phyloP scores from a whole-genome alignment of 2,329 filamentous ascomycete species.

The Phialophora tarda region DNA sequence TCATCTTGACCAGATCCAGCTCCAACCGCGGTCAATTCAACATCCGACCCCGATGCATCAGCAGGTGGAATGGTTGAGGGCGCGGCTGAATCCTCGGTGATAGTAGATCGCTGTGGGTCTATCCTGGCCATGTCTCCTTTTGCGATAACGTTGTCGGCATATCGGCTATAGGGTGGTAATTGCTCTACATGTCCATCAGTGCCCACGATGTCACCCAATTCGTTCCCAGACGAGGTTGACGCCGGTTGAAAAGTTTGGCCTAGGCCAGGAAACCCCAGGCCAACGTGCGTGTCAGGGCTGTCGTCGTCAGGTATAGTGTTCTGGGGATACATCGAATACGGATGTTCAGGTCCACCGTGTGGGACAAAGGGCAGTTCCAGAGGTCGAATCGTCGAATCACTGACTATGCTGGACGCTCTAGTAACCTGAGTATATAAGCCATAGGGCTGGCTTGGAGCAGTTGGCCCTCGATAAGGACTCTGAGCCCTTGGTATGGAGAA shows the following conservation, averaged over 20 bases:
- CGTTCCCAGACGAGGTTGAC: conserved; percentile 73
- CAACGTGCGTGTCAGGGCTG: conserved; percentile 47
- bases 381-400: conserved; percentile 69
- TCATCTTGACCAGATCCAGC: conserved; percentile 38
- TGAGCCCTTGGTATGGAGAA: conserved; percentile 57
- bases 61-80: conserved; percentile 18
- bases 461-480: conserved; percentile 71
- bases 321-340: conserved; percentile 85
- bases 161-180: conserved; percentile 87
- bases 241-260: conserved; percentile 72
- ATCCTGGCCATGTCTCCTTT: conserved; percentile 52
- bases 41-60: conserved; percentile 31
- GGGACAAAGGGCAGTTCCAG: conserved; percentile 65
- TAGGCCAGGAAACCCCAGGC: conserved; percentile 75
- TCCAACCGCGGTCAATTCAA: conserved; percentile 35
- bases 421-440: conserved; percentile 76
- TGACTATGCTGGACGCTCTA: conserved; percentile 70
- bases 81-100: conserved; percentile 21
- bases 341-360: conserved; percentile 72
- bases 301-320: conserved; percentile 68
- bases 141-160: conserved; percentile 74
- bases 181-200: conserved; percentile 89
- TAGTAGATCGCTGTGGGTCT: conserved; percentile 19
- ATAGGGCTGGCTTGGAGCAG: conserved; percentile 81
- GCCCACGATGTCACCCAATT: conserved; percentile 83